Evolutionary conservation across 208 protist genomes (phyloP), one percentile per base, ranked within the genome.

Genomic region (Leishmania braziliensis): DNA sequence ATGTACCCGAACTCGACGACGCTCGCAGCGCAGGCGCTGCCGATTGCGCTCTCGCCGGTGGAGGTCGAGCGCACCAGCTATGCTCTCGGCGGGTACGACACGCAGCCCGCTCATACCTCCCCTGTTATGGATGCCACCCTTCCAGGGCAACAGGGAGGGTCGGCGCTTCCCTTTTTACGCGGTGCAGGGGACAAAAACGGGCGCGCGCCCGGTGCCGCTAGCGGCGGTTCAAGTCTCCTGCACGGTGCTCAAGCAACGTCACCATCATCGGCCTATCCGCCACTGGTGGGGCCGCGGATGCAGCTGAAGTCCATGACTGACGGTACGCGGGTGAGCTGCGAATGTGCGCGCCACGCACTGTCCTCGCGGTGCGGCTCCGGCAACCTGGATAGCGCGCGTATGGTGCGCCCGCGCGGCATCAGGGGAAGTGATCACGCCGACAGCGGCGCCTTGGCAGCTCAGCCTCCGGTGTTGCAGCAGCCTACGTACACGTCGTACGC

Each of bases 401-500:
- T 20, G 39, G 23, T 16, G 4, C 1, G 29, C 26, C 14, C 20
- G 23, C 26, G 23, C 58, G 6, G 58, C 26, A 63, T 33, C 58
- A 63, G 58, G 33, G 23, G 58, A 63, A 10, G 2, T 20, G 62
- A 43, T n/a, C 62, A 10, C 62, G 18, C 29, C 29, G 12, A 68
- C 3, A 68, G 29, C 12, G 14, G 29, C 29, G 8, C 29, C 26
- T 20, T 29, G 3, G 16, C 62, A 36, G 1, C 29, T 23, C 29
- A 20, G 4, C 29, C 33, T n/a, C 4, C 29, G 14, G 4, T 68
- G 29, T 12, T 16, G 69, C 20, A 9, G 43, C 46, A 16, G 69
- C 51, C 20, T 4, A 18, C 23, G 29, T n/a, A 39, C 29, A 62
- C 72, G 6, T 43, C 77, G 23, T 85, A 85, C 72, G 65, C 79